Evolutionary conservation across 2,329 filamentous ascomycete genomes (phyloP).

Genomic region (Ascochyta fabae): DNA sequence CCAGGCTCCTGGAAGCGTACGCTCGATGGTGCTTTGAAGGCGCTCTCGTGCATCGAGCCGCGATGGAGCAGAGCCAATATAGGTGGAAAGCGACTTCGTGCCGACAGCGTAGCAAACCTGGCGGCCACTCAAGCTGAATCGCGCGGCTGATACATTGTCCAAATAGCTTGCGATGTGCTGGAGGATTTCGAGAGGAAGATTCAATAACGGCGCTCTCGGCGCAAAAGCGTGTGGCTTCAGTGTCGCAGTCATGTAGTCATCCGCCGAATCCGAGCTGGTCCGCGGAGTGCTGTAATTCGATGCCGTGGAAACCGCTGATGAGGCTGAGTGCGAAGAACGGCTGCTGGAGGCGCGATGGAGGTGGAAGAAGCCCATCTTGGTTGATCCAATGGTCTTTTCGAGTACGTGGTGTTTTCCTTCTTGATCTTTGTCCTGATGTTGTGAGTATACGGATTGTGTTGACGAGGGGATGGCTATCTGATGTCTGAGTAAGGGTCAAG

Average conservation of each 20-base stretch:
- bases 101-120: constrained; percentile 41
- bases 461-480: not conserved
- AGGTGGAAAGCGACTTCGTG: constrained; percentile 23
- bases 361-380: constrained; percentile 13
- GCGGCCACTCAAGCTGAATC: constrained; percentile 36
- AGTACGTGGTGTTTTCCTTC: not conserved
- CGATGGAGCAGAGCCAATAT: constrained; percentile 21
- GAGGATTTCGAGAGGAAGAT: constrained; percentile 40
- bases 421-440: not conserved
- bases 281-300: constrained; percentile 2
- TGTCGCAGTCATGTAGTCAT: constrained; percentile 14
- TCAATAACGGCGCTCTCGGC: constrained; percentile 25
- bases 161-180: constrained; percentile 40
- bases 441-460: not conserved
- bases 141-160: constrained; percentile 27
- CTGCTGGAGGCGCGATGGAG: constrained; percentile 8
- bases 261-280: constrained; percentile 9
- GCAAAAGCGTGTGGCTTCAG: constrained; percentile 5
- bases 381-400: no score
- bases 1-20: constrained; percentile 42
- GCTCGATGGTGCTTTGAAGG: constrained; percentile 38
- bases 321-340: constrained; percentile 1
- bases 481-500: not conserved
- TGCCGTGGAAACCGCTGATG: not conserved
- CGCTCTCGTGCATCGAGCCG: constrained; percentile 31